phyloP scores from a whole-genome alignment of 495 filamentous ascomycete species.

The Penicillium subrubescens region DNA sequence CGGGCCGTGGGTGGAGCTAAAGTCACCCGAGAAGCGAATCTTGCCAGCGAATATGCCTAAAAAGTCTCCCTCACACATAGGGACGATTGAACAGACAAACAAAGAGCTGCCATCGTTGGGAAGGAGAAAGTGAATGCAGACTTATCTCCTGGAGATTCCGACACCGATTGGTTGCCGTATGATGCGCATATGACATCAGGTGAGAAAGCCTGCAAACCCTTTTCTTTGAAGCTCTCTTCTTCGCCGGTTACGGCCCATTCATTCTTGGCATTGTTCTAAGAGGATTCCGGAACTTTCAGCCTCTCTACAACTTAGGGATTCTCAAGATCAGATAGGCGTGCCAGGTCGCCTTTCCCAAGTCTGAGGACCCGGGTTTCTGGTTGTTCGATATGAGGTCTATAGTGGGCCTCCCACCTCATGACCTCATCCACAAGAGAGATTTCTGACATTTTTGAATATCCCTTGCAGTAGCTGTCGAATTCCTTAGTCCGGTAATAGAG shows the following conservation, averaged over 20 bases:
- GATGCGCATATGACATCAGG: slow-evolving; percentile 3
- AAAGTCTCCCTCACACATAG: too few relatives aligned
- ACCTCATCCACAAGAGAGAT: slow-evolving; percentile 19
- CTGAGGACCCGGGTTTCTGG: slow-evolving; percentile 16
- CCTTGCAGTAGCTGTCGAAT: slow-evolving; percentile 24
- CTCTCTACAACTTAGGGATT: slow-evolving; percentile 8
- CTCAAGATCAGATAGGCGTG: neutral
- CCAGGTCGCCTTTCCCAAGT: slow-evolving; percentile 4
- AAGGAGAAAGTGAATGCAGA: slow-evolving; percentile 20
- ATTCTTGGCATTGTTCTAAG: slow-evolving; percentile 19
- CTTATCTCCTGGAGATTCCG: slow-evolving; percentile 16
- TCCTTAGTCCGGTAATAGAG: slow-evolving; percentile 26
- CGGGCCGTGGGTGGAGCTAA: too few relatives aligned
- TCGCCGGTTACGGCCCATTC: slow-evolving; percentile 8
- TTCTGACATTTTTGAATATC: slow-evolving; percentile 13
- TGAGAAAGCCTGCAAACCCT: neutral
- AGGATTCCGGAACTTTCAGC: slow-evolving; percentile 12
- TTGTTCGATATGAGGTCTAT: slow-evolving; percentile 23
- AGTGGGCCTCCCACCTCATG: slow-evolving; percentile 15
- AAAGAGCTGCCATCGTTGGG: too few relatives aligned
- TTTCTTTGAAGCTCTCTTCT: slow-evolving; percentile 11
- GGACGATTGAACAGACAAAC: too few relatives aligned
- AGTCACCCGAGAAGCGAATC: too few relatives aligned
- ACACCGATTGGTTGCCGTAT: slow-evolving; percentile 3
- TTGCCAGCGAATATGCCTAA: too few relatives aligned